phyloP scores from a whole-genome alignment of 2,329 filamentous ascomycete species.

The Macrophomina phaseolina region DNA sequence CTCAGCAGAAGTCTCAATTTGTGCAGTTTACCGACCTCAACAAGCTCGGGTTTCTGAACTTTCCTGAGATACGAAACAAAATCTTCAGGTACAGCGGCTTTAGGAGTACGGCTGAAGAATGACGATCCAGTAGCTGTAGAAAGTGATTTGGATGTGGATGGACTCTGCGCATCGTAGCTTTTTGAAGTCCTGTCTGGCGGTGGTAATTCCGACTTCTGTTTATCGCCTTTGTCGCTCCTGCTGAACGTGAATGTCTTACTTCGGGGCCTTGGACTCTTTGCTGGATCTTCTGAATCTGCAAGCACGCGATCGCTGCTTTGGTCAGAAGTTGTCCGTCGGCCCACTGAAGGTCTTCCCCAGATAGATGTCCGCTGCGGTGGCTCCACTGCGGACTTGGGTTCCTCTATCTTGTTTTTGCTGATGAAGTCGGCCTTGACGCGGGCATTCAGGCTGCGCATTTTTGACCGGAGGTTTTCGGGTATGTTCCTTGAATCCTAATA shows the following conservation, averaged over 20 bases:
- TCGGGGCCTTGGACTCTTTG: conserved; percentile 58
- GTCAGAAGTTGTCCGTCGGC: conserved; percentile 33
- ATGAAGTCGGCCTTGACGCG: conserved; percentile 97
- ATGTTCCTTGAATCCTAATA: conserved; percentile 86
- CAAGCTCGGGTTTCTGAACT: conserved; percentile 77
- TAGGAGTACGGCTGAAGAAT: conserved; percentile 72
- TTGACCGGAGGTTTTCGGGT: conserved; percentile 89
- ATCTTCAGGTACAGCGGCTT: conserved; percentile 76
- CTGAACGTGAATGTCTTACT: conserved; percentile 82
- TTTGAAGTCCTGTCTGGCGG: conserved; percentile 20
- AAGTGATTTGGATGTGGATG: conserved; percentile 63
- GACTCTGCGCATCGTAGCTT: conserved; percentile 63
- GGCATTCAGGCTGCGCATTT: conserved; percentile 87
- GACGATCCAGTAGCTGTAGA: conserved; percentile 62
- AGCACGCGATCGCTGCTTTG: conserved; percentile 46
- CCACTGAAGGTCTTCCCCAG: conserved; percentile 47
- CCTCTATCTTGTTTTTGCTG: conserved; percentile 78
- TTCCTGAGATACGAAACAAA: conserved; percentile 87
- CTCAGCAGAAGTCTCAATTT: conserved; percentile 87
- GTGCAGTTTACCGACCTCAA: conserved; percentile 94
- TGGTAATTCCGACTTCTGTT: conserved; percentile 70
- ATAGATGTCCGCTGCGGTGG: conserved; percentile 50
- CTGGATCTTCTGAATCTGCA: conserved; percentile 37
- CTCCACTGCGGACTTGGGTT: conserved; percentile 54
- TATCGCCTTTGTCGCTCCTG: conserved; percentile 73